phyloP scores from a whole-genome alignment of 192 early-diverging fungal genomes.

The Coemansia sp. region DNA sequence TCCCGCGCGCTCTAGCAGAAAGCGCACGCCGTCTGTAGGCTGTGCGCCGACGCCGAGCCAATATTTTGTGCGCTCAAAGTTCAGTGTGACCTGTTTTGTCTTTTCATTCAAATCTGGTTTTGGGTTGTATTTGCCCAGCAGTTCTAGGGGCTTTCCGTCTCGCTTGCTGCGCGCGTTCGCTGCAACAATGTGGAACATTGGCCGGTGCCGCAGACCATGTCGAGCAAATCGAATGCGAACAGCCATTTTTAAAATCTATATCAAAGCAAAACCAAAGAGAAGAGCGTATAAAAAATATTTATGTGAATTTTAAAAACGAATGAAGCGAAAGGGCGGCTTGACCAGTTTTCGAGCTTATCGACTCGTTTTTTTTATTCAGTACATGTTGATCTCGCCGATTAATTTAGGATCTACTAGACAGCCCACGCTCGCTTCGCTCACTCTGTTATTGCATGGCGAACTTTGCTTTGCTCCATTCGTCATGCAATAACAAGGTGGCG shows the following conservation, averaged over 20 bases:
- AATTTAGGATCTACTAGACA: not conserved
- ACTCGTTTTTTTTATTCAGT: too few species aligned
- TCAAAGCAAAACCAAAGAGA: not conserved
- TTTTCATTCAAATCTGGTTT: slow-evolving; percentile 70
- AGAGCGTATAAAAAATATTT: not conserved
- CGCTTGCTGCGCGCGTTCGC: slow-evolving; percentile 78
- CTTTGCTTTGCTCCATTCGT: too few species aligned
- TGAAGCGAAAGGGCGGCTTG: not conserved
- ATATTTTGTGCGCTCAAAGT: slow-evolving; percentile 91
- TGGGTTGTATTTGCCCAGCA: slow-evolving; percentile 90
- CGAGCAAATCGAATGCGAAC: slow-evolving; percentile 88
- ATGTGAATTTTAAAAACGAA: not conserved
- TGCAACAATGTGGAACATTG: slow-evolving; percentile 94
- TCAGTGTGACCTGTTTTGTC: slow-evolving; percentile 83
- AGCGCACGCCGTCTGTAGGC: slow-evolving; percentile 87
- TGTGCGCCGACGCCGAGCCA: slow-evolving; percentile 98
- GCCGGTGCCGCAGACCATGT: slow-evolving; percentile 85
- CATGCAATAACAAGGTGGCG: too few species aligned
- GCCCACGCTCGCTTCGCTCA: too few species aligned
- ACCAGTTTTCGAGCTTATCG: too few species aligned
- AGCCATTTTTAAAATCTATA: slow-evolving; percentile 54
- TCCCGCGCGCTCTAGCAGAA: slow-evolving; percentile 68
- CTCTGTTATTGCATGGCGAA: too few species aligned
- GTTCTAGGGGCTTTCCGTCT: slow-evolving; percentile 88
- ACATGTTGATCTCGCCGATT: not conserved